Base-by-base conservation (phyloP, 257 asterid genomes). In the Parsonsia alboflavescens region DNA sequence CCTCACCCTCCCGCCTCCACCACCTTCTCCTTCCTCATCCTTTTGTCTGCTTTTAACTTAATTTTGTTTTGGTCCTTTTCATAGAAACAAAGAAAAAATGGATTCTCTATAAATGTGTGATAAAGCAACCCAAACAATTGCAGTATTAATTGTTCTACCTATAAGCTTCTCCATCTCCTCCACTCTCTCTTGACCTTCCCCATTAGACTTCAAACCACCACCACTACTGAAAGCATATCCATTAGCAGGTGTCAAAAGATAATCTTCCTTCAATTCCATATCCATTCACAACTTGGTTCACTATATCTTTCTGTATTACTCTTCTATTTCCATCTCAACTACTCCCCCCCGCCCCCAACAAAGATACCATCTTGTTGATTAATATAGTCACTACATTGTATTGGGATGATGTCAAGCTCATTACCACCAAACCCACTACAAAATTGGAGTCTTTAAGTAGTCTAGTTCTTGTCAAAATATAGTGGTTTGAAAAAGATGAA, bases 81-180 rank as follows among this genome's bases (percentile, higher is more conserved):
- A n/a, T n/a, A n/a, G n/a, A n/a, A n/a, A n/a, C n/a, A n/a, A n/a
- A n/a, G n/a, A n/a, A n/a, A n/a, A 33, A 33, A 33, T 33, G 39
- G 39, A 33, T 33, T 33, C 39, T 33, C 39, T 33, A 33, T 3
- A 33, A 33, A 3, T 3, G 3, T 33, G 39, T 33, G 39, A 33
- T 33, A 1, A 33, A 33, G 93, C 90, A 73, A 91, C 96, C 70
- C 90, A 73, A 72, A 90, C 96, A 78, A 92, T 87, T 16, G 91
- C 41, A 70, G 97, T 96, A 77, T 93, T 91, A 36, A 93, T 89
- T 45, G 89, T 77, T 77, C 92, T 85, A 80, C 88, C 98, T 57
- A 87, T 74, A 36, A 84, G 68, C 77, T 71, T 87, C 76, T 77
- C 86, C 77, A 75, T 79, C 46, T 83, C 87, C 82, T 81, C 86